Evolutionary conservation across 441 rosid genomes (phyloP).

Genomic region (Adansonia grandidieri): DNA sequence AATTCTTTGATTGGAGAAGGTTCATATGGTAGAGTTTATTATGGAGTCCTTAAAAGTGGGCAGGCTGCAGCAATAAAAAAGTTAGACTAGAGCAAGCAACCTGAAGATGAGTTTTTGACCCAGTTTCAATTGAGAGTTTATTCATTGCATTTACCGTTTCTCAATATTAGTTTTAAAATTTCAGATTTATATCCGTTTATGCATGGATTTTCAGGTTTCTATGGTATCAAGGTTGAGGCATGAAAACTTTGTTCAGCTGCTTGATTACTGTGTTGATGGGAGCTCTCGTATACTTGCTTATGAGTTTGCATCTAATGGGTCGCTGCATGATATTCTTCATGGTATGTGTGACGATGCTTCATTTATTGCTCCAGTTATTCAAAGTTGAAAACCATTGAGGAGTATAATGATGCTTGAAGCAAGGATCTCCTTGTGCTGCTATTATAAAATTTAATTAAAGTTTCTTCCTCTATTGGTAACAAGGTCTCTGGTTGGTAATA

Average conservation of each 20-base stretch:
- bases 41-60: slow-evolving; percentile 48
- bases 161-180: background rate
- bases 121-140: slow-evolving; percentile 47
- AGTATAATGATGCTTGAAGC: background rate
- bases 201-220: slow-evolving; percentile 52
- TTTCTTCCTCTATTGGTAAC: background rate
- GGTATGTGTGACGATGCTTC: slow-evolving; percentile 42
- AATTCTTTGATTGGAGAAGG: slow-evolving; percentile 75
- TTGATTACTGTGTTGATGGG: slow-evolving; percentile 73
- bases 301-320: slow-evolving; percentile 76
- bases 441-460: background rate
- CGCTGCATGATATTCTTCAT: slow-evolving; percentile 76
- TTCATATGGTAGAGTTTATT: slow-evolving; percentile 70
- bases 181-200: slow-evolving; percentile 26
- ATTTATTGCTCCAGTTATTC: background rate
- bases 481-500: background rate
- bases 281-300: slow-evolving; percentile 60
- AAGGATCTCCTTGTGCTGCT: background rate
- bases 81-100: slow-evolving; percentile 71
- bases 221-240: slow-evolving; percentile 73
- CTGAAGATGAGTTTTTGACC: slow-evolving; percentile 74
- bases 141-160: background rate
- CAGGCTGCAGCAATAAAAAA: slow-evolving; percentile 66
- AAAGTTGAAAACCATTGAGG: background rate
- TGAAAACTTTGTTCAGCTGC: slow-evolving; percentile 67